Conservation (phyloP, 805 yeast genomes). For the Tetrapisispora fleetii region DNA sequence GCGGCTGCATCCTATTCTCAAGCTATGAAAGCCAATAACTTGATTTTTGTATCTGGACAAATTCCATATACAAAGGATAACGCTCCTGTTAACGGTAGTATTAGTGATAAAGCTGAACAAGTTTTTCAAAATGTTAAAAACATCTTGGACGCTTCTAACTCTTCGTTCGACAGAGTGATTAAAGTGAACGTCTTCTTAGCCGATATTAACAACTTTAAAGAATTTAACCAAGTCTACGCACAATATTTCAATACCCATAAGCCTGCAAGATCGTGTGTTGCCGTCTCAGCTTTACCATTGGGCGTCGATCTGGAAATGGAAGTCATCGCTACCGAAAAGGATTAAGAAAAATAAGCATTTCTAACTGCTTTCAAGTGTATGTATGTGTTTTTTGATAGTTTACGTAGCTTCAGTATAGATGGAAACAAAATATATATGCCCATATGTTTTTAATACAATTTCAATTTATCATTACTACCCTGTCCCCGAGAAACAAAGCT, state of each 20-base stretch:
- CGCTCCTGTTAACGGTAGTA: constrained; percentile 66
- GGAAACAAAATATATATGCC: no score
- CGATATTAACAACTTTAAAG: constrained; percentile 79
- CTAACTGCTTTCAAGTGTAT: neutral
- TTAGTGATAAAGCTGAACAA: constrained; percentile 71
- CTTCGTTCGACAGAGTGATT: constrained; percentile 72
- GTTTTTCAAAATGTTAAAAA: constrained; percentile 56
- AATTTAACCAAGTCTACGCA: constrained; percentile 77
- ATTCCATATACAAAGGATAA: constrained; percentile 81
- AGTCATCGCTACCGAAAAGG: constrained; percentile 51
- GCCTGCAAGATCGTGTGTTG: constrained; percentile 98
- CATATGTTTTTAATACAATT: no score
- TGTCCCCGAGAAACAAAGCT: no score
- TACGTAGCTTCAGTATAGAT: no score
- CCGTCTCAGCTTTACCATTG: constrained; percentile 84
- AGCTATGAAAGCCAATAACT: constrained; percentile 84
- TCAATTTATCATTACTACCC: no score
- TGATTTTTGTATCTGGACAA: constrained; percentile 90
- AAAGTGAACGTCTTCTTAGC: constrained; percentile 84
- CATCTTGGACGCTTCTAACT: constrained; percentile 77
- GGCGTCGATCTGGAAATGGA: constrained; percentile 82
- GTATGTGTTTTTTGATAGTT: no score
- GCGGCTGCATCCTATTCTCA: constrained; percentile 97
- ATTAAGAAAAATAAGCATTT: neutral
- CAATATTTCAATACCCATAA: constrained; percentile 65